These are phyloP conservation scores for Nitzschia inconspicua DNA, from an alignment of 108 stramenopile species.

Conservation along the genomic window DNA sequence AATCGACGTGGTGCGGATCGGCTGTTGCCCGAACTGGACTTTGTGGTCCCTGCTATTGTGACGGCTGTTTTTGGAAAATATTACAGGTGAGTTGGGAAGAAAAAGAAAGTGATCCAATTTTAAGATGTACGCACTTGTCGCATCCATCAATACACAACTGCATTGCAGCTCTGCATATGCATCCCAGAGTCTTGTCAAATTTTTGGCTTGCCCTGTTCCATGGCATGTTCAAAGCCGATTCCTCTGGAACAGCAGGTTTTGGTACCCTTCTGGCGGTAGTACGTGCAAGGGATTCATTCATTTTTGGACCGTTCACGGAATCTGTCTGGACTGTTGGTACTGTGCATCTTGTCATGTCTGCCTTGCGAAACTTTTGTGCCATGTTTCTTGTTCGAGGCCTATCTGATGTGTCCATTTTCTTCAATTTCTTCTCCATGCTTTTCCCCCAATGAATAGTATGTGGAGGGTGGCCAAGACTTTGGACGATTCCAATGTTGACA, in stretches of 20 bases:
- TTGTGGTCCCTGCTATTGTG: constrained; percentile 70
- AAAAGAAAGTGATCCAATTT: not conserved
- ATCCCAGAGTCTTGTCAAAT: constrained; percentile 43
- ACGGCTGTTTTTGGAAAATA: constrained; percentile 73
- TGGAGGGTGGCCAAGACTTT: constrained; percentile 64
- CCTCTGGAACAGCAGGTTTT: constrained; percentile 32
- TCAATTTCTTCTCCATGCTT: not conserved
- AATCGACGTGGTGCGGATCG: constrained; percentile 48
- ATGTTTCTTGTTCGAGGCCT: constrained; percentile 24
- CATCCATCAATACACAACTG: not conserved
- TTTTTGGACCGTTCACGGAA: constrained; percentile 39
- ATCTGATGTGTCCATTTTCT: constrained; percentile 25
- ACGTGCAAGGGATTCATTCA: constrained; percentile 30
- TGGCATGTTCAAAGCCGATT: constrained; percentile 34
- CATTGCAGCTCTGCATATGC: not conserved
- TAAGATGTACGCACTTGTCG: not conserved
- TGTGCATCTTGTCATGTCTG: constrained; percentile 32
- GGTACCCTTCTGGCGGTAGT: constrained; percentile 26
- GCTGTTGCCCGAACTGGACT: constrained; percentile 63
- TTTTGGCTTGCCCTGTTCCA: constrained; percentile 22
- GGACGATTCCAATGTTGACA: not conserved
- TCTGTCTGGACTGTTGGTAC: constrained; percentile 13
- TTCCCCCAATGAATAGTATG: constrained; percentile 31
- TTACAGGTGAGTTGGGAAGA: constrained; percentile 27
- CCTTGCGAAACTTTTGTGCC: constrained; percentile 7